phyloP scores from a whole-genome alignment of 2,329 filamentous ascomycete species.

The Ramularia collo-cygni region DNA sequence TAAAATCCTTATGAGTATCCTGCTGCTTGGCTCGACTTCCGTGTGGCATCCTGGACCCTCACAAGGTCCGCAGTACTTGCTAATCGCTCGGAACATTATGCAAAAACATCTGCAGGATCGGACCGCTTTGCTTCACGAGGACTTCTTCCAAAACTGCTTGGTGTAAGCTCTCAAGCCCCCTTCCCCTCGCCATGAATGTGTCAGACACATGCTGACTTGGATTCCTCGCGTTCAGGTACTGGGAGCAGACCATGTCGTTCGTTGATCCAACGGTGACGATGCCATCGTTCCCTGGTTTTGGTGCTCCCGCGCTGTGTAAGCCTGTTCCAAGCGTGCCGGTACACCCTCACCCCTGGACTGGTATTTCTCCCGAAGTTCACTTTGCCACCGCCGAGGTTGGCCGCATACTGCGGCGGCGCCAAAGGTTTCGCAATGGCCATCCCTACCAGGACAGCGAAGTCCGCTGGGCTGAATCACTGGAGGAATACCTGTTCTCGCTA shows the following conservation, averaged over 20 bases:
- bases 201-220: too few species aligned
- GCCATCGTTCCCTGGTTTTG: slow-evolving; percentile 33
- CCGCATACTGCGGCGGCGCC: slow-evolving; percentile 24
- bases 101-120: slow-evolving; percentile 37
- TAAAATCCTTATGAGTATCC: slow-evolving; percentile 50
- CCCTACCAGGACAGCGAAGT: slow-evolving; percentile 19
- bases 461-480: slow-evolving; percentile 37
- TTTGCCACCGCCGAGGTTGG: slow-evolving; percentile 42
- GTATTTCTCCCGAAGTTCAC: slow-evolving; percentile 38
- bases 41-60: slow-evolving; percentile 54
- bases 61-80: slow-evolving; percentile 48
- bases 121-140: slow-evolving; percentile 21
- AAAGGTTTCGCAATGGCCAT: slow-evolving; percentile 1
- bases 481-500: slow-evolving; percentile 42
- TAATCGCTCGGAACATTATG: slow-evolving; percentile 39
- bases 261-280: slow-evolving; percentile 31
- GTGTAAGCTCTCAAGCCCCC: too few species aligned
- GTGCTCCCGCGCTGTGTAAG: slow-evolving; percentile 17
- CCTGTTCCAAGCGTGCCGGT: slow-evolving; percentile 24
- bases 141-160: slow-evolving; percentile 38
- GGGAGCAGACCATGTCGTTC: slow-evolving; percentile 54
- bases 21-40: slow-evolving; percentile 54
- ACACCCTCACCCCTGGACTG: slow-evolving; percentile 46
- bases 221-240: slow-evolving; percentile 51
- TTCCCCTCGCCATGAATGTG: too few species aligned